Base-by-base conservation (phyloP, 2,329 filamentous ascomycete genomes). In the Colletotrichum eremochloae region DNA sequence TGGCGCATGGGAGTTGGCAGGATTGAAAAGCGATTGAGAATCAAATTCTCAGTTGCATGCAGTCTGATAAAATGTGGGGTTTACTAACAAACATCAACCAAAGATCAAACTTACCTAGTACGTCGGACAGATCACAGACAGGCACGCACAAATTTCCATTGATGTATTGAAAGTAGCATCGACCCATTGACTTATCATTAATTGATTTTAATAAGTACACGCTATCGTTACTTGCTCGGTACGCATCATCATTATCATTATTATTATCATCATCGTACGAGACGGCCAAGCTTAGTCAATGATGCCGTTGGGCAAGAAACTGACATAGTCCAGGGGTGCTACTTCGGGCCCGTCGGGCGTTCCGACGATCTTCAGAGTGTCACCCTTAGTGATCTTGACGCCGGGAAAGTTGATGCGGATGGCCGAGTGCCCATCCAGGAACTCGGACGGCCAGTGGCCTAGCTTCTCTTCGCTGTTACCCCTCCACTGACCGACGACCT, bases 291-390 rank as follows among this genome's bases (percentile, higher is more conserved):
- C 31, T 48, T 65, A 72, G 42, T 72, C 66, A 12, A 70, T 52
- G 33, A 89, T 79, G 0, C 89, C 90, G 3, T 79, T 76, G 0
- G 91, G 91, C 70, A 93, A 77, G 61, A 94, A 80, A 5, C 86
- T 86, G 53, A 93, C 80, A 79, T 93, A 93, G 81, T 94, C 91
- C 73, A 94, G 66, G 5, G 91, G 90, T 63, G 91, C 92, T 14
- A 85, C 85, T 81, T 93, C 92, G 36, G 83, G 81, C 0, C 91
- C 90, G 78, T 91, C 83, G 0, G 91, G 86, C 40, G 76, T 82
- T 0, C 91, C 90, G 3, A 88, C 84, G 71, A 92, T 85, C 75
- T 82, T 87, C 65, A 92, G 74, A 66, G 79, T 76, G 74, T 89
- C 86, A 0, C 89, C 90, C 67, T 83, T 84, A 50, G 78, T 76